Conservation (phyloP, 192 early-diverging fungal genomes). For the Thoreauomyces humboldtii region DNA sequence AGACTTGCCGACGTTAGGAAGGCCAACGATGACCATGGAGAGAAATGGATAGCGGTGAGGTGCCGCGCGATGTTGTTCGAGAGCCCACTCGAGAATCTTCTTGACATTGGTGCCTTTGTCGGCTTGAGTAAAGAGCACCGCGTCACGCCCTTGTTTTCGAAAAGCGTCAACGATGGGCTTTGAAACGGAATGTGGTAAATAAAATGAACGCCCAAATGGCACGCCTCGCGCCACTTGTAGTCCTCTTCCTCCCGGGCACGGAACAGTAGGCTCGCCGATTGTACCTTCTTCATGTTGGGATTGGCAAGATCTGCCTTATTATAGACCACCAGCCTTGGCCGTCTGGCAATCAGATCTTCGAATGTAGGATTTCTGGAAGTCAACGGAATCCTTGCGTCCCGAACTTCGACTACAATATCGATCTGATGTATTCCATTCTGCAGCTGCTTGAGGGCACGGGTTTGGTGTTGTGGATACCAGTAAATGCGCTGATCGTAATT, state of each 20-base stretch:
- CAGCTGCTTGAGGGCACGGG: conserved; percentile 37
- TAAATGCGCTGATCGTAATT: conserved; percentile 20
- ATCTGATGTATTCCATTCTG: conserved; percentile 47
- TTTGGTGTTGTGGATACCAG: conserved; percentile 54
- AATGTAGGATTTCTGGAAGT: conserved; percentile 86
- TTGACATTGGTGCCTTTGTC: conserved; percentile 58
- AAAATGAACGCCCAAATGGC: too few species aligned
- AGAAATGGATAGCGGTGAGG: conserved; percentile 38
- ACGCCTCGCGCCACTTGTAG: too few species aligned
- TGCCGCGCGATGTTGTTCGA: conserved; percentile 26
- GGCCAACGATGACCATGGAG: conserved; percentile 83
- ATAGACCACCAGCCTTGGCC: conserved; percentile 80
- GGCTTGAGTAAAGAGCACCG: conserved; percentile 59
- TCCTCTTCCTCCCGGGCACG: too few species aligned
- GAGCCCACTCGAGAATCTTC: conserved; percentile 65
- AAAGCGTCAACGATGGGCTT: conserved; percentile 14
- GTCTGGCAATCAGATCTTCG: conserved; percentile 51
- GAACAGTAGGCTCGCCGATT: too few species aligned
- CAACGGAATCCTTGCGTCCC: conserved; percentile 91
- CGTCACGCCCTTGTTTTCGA: not conserved
- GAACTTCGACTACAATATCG: conserved; percentile 89
- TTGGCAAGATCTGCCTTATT: conserved; percentile 92
- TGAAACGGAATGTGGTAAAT: not conserved
- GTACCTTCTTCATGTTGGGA: conserved; percentile 42
- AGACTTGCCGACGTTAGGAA: conserved; percentile 97